phyloP scores from a whole-genome alignment of 2,329 filamentous ascomycete species.

The Verruconis gallopava region DNA sequence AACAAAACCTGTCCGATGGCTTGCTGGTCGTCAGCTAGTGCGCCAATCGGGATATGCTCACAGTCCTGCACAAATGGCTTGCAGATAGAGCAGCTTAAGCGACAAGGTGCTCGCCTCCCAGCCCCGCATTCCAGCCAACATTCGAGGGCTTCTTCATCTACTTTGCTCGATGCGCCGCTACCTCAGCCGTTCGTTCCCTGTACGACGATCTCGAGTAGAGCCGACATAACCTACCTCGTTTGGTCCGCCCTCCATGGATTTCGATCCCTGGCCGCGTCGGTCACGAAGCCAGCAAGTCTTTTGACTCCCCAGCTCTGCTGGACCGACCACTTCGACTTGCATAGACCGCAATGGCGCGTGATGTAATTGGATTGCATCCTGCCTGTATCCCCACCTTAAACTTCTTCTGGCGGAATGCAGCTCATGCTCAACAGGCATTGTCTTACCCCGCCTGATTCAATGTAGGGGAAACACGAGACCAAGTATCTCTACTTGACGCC shows the following conservation, averaged over 20 bases:
- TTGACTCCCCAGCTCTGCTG: background rate
- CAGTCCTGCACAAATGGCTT: too few species aligned
- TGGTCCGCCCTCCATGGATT: too few species aligned
- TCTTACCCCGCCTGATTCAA: slow-evolving; percentile 8
- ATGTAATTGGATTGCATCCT: slow-evolving; percentile 4
- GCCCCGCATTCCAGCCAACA: background rate
- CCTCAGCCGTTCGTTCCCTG: too few species aligned
- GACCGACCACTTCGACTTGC: background rate
- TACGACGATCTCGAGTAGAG: too few species aligned
- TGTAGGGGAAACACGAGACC: background rate
- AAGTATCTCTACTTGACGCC: background rate
- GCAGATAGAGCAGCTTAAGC: background rate
- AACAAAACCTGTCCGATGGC: too few species aligned
- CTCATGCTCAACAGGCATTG: slow-evolving; percentile 4
- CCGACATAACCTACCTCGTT: too few species aligned
- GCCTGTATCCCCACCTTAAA: slow-evolving; percentile 2
- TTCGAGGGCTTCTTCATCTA: too few species aligned
- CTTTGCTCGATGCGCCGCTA: too few species aligned
- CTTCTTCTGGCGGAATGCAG: slow-evolving; percentile 8
- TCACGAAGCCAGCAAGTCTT: slow-evolving; percentile 1
- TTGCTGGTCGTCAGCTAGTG: too few species aligned
- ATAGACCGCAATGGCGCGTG: slow-evolving; percentile 5
- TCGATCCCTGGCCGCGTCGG: too few species aligned
- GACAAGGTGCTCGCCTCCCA: background rate
- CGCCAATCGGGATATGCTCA: too few species aligned